phyloP scores from a whole-genome alignment of 257 asterid species.

The Handroanthus guayacan region DNA sequence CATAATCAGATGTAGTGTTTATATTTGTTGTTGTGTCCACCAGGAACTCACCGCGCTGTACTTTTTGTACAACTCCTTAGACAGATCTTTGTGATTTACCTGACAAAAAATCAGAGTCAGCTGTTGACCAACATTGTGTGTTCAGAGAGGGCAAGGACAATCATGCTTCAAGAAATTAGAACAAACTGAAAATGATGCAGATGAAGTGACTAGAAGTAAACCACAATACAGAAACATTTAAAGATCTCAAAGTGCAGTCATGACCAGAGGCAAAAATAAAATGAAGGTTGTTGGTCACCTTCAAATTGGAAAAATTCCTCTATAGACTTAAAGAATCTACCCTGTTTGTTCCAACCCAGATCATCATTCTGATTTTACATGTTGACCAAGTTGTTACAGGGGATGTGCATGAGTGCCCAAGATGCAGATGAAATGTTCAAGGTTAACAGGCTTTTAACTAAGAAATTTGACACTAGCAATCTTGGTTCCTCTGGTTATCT shows the following conservation, averaged over 20 bases:
- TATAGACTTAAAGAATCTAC: not conserved
- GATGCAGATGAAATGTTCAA: conserved; percentile 2
- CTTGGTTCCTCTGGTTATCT: not conserved
- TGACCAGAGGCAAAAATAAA: no score
- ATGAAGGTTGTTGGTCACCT: conserved; percentile 19
- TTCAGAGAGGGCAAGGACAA: conserved; percentile 6
- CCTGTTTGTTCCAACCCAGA: not conserved
- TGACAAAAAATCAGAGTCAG: conserved; percentile 48
- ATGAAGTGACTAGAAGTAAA: conserved; percentile 11
- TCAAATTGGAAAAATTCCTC: not conserved
- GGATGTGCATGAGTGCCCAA: not conserved
- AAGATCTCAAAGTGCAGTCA: conserved; percentile 15
- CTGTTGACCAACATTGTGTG: conserved; percentile 18
- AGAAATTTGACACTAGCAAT: not conserved
- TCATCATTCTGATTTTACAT: not conserved
- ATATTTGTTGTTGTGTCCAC: conserved; percentile 22
- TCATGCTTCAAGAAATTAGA: conserved; percentile 24
- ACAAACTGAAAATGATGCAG: conserved; percentile 3
- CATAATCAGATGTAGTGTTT: conserved; percentile 15
- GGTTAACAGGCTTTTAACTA: not conserved
- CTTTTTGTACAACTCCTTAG: conserved; percentile 93
- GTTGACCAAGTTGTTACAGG: conserved; percentile 14
- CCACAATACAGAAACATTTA: not conserved
- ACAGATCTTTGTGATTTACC: conserved; percentile 83
- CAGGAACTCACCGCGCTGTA: conserved; percentile 78